Conservation (phyloP, 768 basidiomycete genomes). For the Lentinus brumalis region DNA sequence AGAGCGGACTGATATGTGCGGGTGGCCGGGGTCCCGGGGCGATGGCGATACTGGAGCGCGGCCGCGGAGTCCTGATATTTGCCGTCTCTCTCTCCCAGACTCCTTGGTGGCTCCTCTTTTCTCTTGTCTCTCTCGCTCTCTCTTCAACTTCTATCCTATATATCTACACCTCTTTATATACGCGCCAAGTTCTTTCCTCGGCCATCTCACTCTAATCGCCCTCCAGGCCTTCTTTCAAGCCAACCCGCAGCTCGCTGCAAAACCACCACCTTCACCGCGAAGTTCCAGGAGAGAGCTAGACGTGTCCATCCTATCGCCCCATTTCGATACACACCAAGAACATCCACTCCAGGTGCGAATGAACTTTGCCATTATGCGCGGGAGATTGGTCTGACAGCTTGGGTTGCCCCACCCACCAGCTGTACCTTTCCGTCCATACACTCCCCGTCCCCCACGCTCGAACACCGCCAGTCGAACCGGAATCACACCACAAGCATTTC, state of each 20-base stretch:
- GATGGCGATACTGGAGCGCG: conserved; percentile 25
- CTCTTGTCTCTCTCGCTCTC: conserved; percentile 34
- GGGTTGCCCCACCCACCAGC: conserved; percentile 23
- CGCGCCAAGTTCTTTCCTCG: conserved; percentile 25
- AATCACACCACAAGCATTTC: conserved; percentile 14
- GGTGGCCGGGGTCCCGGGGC: conserved; percentile 28
- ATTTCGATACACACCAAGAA: neutral
- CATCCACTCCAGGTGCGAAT: conserved; percentile 18
- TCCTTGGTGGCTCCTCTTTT: conserved; percentile 32
- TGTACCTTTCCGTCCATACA: conserved; percentile 35
- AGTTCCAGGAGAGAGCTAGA: conserved; percentile 28
- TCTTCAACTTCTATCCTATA: conserved; percentile 35
- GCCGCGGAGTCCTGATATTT: conserved; percentile 22
- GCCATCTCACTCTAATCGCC: conserved; percentile 32
- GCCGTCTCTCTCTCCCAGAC: conserved; percentile 32
- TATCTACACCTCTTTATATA: conserved; percentile 36
- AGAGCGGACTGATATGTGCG: conserved; percentile 13
- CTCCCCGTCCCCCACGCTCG: conserved; percentile 23
- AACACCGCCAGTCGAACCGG: conserved; percentile 11
- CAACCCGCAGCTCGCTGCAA: conserved; percentile 18
- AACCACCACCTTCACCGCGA: conserved; percentile 19
- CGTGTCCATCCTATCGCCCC: conserved; percentile 23
- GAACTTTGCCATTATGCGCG: neutral
- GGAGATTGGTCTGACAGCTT: neutral
- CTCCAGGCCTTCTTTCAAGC: conserved; percentile 26